Conservation (phyloP, 345 rosid genomes). For the Populus simonii region DNA sequence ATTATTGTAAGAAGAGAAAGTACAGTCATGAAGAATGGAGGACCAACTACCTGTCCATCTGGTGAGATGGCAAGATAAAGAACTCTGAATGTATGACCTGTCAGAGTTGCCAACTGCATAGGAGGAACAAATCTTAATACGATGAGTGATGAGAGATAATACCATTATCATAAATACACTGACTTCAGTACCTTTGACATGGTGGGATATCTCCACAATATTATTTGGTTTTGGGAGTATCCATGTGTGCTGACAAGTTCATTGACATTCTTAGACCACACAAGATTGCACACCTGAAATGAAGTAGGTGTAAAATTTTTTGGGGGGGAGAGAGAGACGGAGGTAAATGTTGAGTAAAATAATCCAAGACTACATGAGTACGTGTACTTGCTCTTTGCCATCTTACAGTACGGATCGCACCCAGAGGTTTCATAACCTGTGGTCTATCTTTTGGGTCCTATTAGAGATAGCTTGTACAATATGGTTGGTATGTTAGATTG, state of each 20-base stretch:
- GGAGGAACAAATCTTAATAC: slow-evolving; percentile 13
- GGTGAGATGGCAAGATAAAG: slow-evolving; percentile 99
- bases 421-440: neutral
- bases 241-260: slow-evolving; percentile 99
- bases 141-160: neutral
- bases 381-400: neutral
- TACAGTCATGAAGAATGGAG: neutral
- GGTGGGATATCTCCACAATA: slow-evolving; percentile 95
- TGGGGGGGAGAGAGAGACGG: neutral
- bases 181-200: slow-evolving; percentile 78
- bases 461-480: neutral
- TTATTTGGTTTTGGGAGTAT: slow-evolving; percentile 95
- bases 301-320: slow-evolving; percentile 10
- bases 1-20: neutral
- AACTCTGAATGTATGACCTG: slow-evolving; percentile 88
- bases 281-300: slow-evolving; percentile 92
- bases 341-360: neutral
- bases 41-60: slow-evolving; percentile 81
- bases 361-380: neutral
- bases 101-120: slow-evolving; percentile 89
- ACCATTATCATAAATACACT: neutral
- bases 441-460: neutral
- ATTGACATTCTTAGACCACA: slow-evolving; percentile 96
- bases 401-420: neutral
- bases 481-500: neutral